A percentile compares a stretch with the other conserved stretches of the same genome.
phyloP scores from a whole-genome alignment of 441 rosid species.

The Corymbia citriodora region DNA sequence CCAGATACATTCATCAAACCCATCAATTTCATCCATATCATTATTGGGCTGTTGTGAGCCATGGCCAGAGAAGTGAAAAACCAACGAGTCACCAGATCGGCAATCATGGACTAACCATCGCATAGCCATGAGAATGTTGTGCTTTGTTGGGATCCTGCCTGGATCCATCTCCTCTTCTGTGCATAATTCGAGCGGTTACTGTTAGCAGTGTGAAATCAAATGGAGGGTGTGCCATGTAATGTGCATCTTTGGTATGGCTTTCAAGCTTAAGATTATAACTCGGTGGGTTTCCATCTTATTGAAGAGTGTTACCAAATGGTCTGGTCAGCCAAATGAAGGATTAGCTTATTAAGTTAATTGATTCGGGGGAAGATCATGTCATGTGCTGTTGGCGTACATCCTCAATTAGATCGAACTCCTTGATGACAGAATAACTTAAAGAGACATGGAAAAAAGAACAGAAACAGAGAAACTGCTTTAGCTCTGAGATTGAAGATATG shows the following conservation, averaged over 20 bases:
- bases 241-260: not conserved
- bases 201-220: not conserved
- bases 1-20: slow-evolving; percentile 61
- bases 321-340: not conserved
- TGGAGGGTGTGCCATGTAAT: not conserved
- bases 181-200: not conserved
- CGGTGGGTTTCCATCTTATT: not conserved
- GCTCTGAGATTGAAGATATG: not conserved
- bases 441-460: not conserved
- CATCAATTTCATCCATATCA: slow-evolving; percentile 56
- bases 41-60: slow-evolving; percentile 49
- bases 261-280: not conserved
- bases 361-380: not conserved
- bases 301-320: not conserved
- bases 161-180: slow-evolving; percentile 63
- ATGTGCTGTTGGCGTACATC: not conserved
- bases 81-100: slow-evolving; percentile 61
- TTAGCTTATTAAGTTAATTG: not conserved
- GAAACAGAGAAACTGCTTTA: not conserved
- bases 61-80: slow-evolving; percentile 85
- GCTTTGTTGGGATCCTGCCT: slow-evolving; percentile 51
- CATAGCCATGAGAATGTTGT: slow-evolving; percentile 59
- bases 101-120: slow-evolving; percentile 75
- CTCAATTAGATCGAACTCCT: not conserved
- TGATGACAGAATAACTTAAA: not conserved